phyloP scores from a whole-genome alignment of 208 protist genomes.

The Leptomonas pyrrhocoris region DNA sequence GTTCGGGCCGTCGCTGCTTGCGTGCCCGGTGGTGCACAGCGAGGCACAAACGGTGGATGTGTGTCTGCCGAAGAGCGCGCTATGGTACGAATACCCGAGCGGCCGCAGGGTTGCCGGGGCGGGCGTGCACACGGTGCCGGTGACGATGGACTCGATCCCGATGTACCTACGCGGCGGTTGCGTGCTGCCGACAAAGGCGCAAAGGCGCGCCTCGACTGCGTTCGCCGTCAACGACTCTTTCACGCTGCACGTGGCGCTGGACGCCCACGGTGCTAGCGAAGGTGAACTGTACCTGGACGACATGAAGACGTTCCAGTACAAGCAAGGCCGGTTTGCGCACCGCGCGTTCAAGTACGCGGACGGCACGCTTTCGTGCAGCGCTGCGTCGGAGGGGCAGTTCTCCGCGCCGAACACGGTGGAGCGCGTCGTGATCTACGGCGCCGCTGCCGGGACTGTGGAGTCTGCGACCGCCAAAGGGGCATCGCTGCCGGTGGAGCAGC shows the following conservation, averaged over 20 bases:
- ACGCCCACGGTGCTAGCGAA: conserved; percentile 43
- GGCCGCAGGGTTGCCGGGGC: conserved; percentile 12
- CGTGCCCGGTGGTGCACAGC: conserved; percentile 73
- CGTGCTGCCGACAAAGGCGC: conserved; percentile 90
- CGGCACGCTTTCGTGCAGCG: conserved; percentile 31
- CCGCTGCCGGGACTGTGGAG: background rate
- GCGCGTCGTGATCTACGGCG: conserved; percentile 45
- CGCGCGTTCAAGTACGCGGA: conserved; percentile 43
- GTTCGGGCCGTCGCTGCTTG: conserved; percentile 86
- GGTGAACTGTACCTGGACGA: conserved; percentile 77
- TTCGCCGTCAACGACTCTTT: conserved; percentile 91
- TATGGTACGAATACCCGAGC: conserved; percentile 68
- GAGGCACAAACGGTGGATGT: conserved; percentile 51
- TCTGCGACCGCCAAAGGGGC: conserved; percentile 1
- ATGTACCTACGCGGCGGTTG: conserved; percentile 91
- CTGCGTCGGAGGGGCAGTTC: conserved; percentile 23
- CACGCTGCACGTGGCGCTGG: conserved; percentile 90
- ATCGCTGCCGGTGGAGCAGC: conserved; percentile 16
- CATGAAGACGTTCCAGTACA: conserved; percentile 57
- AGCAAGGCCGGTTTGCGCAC: conserved; percentile 45
- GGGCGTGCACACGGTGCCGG: conserved; percentile 27
- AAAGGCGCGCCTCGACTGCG: conserved; percentile 72
- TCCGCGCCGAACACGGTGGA: conserved; percentile 52
- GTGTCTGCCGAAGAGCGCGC: conserved; percentile 62
- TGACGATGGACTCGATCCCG: conserved; percentile 84